phyloP scores from a whole-genome alignment of 148 eudicot genomes.

The Linanthus parryae region DNA sequence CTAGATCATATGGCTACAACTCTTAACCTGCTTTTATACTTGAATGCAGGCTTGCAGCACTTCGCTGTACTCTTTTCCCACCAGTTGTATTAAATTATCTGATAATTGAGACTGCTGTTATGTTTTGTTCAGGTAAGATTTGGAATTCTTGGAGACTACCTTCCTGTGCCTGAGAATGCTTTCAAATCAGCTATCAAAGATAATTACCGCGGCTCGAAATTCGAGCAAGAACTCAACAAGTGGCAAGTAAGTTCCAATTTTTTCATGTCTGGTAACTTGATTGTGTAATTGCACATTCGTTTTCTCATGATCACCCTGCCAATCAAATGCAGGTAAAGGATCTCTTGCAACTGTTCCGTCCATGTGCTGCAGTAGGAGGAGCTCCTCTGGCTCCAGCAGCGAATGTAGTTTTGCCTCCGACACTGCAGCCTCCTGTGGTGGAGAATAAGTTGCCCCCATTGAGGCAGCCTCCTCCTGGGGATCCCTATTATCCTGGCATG shows the following conservation, averaged over 20 bases:
- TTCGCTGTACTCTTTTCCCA: too few species aligned
- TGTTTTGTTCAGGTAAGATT: conserved; percentile 52
- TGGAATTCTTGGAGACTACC: conserved; percentile 46
- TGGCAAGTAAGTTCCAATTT: conserved; percentile 34
- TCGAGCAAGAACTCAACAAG: conserved; percentile 46
- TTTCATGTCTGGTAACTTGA: neutral
- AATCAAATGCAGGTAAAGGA: conserved; percentile 25
- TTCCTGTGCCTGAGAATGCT: conserved; percentile 56
- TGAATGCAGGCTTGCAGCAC: too few species aligned
- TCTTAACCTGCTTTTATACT: too few species aligned
- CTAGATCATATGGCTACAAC: too few species aligned
- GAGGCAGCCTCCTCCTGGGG: conserved; percentile 11
- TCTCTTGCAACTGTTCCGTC: conserved; percentile 24
- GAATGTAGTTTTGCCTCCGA: neutral
- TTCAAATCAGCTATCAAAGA: conserved; percentile 45
- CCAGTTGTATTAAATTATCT: too few species aligned
- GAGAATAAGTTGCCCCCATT: conserved; percentile 1
- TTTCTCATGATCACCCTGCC: neutral
- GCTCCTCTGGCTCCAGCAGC: conserved; percentile 5
- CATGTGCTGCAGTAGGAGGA: conserved; percentile 15
- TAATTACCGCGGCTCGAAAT: conserved; percentile 44
- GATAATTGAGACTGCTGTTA: conserved; percentile 1
- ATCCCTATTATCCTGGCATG: conserved; percentile 8
- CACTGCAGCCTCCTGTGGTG: conserved; percentile 8
- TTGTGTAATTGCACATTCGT: neutral